These are phyloP conservation scores for Chalaropsis thielavioides DNA, from an alignment of 2,329 filamentous ascomycete species.

Conservation along the genomic window DNA sequence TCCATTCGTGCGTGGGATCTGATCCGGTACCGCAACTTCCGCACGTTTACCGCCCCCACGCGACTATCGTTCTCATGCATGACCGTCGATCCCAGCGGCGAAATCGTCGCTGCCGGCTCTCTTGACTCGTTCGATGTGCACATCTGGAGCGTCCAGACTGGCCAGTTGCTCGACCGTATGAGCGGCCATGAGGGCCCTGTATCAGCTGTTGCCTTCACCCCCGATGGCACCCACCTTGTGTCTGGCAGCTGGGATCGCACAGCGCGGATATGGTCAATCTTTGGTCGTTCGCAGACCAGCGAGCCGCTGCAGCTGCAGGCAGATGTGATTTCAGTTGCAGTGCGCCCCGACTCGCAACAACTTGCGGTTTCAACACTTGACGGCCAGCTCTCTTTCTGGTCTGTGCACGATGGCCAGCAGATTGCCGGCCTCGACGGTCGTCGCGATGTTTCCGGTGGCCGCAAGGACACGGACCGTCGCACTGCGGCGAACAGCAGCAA, in stretches of 20 bases:
- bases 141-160: slow-evolving; percentile 96
- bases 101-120: slow-evolving; percentile 89
- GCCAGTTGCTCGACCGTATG: slow-evolving; percentile 80
- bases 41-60: slow-evolving; percentile 89
- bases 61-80: slow-evolving; percentile 84
- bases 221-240: slow-evolving; percentile 67
- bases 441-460: slow-evolving; percentile 82
- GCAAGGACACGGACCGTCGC: slow-evolving; percentile 72
- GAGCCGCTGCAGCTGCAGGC: slow-evolving; percentile 86
- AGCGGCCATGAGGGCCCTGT: slow-evolving; percentile 90
- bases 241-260: slow-evolving; percentile 96
- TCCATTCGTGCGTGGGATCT: slow-evolving; percentile 93
- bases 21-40: slow-evolving; percentile 89
- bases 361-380: slow-evolving; percentile 85
- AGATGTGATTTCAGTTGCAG: slow-evolving; percentile 73
- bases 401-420: slow-evolving; percentile 73
- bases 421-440: slow-evolving; percentile 75
- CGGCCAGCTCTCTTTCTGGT: slow-evolving; percentile 92
- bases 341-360: slow-evolving; percentile 82
- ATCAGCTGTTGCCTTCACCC: slow-evolving; percentile 73
- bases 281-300: slow-evolving; percentile 83
- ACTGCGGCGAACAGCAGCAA: slow-evolving; percentile 83
- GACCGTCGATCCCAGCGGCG: slow-evolving; percentile 91
- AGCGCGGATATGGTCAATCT: slow-evolving; percentile 91
- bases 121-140: slow-evolving; percentile 95